These are phyloP conservation scores for Lathyrus tuberosus DNA, from an alignment of 306 rosid species.

Conservation along the genomic window DNA sequence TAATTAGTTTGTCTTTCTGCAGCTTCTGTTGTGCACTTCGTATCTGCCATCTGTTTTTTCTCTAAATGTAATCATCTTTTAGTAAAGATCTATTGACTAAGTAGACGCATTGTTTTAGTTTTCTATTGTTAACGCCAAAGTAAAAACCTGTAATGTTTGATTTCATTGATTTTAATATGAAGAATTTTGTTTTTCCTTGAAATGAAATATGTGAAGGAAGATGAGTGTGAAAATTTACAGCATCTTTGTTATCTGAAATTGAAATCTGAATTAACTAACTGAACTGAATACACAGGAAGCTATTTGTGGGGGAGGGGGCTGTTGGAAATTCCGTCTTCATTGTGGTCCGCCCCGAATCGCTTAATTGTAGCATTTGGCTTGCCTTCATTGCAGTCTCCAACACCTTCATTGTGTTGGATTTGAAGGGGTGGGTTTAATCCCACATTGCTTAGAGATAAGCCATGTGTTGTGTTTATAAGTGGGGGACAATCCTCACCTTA, in stretches of 20 bases:
- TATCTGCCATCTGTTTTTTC: slow-evolving; percentile 3
- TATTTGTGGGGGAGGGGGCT: neutral
- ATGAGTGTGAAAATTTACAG: slow-evolving; percentile 2
- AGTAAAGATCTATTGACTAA: neutral
- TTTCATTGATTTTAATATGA: slow-evolving; percentile 25
- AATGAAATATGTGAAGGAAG: neutral
- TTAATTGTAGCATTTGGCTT: too few species aligned
- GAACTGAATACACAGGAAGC: slow-evolving; percentile 2
- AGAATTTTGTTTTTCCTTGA: neutral
- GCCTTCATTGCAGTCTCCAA: too few species aligned
- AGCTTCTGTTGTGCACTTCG: slow-evolving; percentile 23
- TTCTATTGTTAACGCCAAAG: neutral
- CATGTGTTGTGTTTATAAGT: too few species aligned
- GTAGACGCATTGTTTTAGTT: slow-evolving; percentile 11
- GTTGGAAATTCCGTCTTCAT: too few species aligned
- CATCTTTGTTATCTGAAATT: neutral
- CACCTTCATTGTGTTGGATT: too few species aligned
- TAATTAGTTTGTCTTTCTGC: slow-evolving; percentile 4
- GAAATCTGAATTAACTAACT: neutral
- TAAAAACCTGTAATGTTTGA: slow-evolving; percentile 1
- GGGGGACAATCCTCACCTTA: too few species aligned
- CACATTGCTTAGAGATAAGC: too few species aligned
- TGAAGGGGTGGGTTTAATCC: too few species aligned
- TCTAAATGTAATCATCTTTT: neutral
- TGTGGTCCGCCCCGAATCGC: too few species aligned